phyloP scores from a whole-genome alignment of 805 yeast species.

The Sporopachydermia lactativora region DNA sequence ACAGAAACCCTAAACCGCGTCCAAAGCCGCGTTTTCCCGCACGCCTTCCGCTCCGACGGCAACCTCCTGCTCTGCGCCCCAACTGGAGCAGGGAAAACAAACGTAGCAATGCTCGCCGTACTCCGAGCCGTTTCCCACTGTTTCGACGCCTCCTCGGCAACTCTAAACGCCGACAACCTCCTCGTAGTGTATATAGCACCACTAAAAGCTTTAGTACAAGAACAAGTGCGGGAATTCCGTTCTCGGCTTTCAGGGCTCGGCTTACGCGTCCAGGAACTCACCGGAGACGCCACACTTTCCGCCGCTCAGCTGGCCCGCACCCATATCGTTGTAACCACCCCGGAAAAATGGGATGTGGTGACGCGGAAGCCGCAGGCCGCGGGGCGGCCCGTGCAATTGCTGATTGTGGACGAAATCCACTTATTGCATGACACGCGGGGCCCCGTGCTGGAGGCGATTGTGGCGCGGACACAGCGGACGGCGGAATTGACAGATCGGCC shows the following conservation, averaged over 20 bases:
- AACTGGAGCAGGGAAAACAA: constrained; percentile 97
- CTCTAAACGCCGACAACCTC: constrained; percentile 39
- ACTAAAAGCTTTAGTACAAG: constrained; percentile 87
- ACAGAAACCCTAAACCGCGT: constrained; percentile 60
- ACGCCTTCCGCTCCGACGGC: constrained; percentile 57
- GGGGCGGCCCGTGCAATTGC: constrained; percentile 46
- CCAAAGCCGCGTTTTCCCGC: constrained; percentile 70
- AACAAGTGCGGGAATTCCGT: constrained; percentile 78
- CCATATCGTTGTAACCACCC: constrained; percentile 82
- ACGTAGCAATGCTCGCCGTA: constrained; percentile 80
- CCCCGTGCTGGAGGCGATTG: constrained; percentile 81
- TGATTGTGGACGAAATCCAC: constrained; percentile 89
- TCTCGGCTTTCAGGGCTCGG: constrained; percentile 54
- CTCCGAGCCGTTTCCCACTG: constrained; percentile 45
- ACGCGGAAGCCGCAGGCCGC: constrained; percentile 68
- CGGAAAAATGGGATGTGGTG: constrained; percentile 95
- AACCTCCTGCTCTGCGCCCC: constrained; percentile 89
- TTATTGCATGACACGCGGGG: constrained; percentile 90
- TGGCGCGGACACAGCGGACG: constrained; percentile 52
- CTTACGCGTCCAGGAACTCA: constrained; percentile 65
- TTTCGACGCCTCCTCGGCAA: constrained; percentile 31
- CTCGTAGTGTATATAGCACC: constrained; percentile 89
- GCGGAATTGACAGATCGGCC: constrained; percentile 28
- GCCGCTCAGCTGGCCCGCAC: constrained; percentile 64
- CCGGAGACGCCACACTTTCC: constrained; percentile 78